phyloP scores from a whole-genome alignment of 257 asterid genomes.

The Solanum gracilifrons region DNA sequence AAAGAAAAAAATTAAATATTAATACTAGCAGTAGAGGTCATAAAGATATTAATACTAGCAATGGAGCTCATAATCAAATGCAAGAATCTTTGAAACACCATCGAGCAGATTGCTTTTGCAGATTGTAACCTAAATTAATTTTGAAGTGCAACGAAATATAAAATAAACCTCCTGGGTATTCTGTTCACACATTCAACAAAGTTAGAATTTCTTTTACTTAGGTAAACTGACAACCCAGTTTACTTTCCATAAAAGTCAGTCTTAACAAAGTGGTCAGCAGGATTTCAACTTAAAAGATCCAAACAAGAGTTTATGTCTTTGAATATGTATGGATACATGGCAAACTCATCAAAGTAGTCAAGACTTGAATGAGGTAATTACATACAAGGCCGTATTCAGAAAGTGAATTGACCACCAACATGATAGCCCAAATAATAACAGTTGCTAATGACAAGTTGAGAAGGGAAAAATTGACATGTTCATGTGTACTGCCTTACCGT shows the following conservation, averaged over 20 bases:
- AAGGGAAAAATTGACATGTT: not conserved
- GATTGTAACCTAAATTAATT: not conserved
- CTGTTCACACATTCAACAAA: not conserved
- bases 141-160: not conserved
- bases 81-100: not conserved
- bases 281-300: not conserved
- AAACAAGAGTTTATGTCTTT: not conserved
- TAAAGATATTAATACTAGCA: not conserved
- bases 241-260: not conserved
- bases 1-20: not conserved
- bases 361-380: not conserved
- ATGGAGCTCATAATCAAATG: not conserved
- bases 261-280: not conserved
- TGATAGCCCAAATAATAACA: not conserved
- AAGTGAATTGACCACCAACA: not conserved
- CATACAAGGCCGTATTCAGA: not conserved
- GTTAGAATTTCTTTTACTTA: not conserved
- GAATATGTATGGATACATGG: not conserved
- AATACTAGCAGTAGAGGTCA: not conserved
- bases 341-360: not conserved
- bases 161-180: not conserved
- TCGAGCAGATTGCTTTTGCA: not conserved
- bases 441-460: not conserved
- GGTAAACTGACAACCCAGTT: not conserved
- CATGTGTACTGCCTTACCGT: conserved; percentile 42